These are phyloP conservation scores for Pythium folliculosum DNA, from an alignment of 352 stramenopile genomes.

Conservation along the genomic window DNA sequence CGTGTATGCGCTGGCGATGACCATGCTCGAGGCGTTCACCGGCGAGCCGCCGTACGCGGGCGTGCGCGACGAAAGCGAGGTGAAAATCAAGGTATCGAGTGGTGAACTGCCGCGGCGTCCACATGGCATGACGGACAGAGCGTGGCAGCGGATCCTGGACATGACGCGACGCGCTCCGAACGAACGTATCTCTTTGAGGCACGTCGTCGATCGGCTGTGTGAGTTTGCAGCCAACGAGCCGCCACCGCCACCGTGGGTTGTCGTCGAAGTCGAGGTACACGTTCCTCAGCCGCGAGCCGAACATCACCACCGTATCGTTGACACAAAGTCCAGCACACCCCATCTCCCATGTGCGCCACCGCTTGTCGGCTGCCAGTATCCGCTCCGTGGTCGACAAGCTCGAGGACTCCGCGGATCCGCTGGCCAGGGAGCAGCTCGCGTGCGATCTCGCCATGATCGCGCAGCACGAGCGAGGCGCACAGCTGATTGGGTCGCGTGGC, in stretches of 20 bases:
- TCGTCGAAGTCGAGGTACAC: neutral
- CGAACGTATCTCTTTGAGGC: neutral
- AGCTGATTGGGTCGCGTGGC: neutral
- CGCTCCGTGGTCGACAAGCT: neutral
- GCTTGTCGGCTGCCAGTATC: neutral
- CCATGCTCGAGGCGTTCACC: constrained; percentile 25
- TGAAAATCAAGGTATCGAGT: neutral
- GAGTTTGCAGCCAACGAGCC: neutral
- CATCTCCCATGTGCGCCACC: too few species aligned
- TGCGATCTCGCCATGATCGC: neutral
- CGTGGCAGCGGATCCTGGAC: neutral
- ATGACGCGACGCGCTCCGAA: neutral
- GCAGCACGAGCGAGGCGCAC: neutral
- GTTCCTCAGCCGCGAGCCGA: too few species aligned
- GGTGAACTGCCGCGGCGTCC: neutral
- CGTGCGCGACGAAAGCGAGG: neutral
- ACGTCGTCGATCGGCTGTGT: neutral
- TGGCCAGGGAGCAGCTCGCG: neutral
- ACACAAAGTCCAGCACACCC: too few species aligned
- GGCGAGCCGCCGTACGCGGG: constrained; percentile 15
- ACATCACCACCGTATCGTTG: too few species aligned
- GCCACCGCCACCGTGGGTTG: neutral
- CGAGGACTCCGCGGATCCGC: neutral
- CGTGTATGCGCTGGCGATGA: constrained; percentile 30
- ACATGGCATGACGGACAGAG: neutral